Base-by-base conservation (phyloP, 169 alveolate genomes). In the Miamiensis avidus region DNA sequence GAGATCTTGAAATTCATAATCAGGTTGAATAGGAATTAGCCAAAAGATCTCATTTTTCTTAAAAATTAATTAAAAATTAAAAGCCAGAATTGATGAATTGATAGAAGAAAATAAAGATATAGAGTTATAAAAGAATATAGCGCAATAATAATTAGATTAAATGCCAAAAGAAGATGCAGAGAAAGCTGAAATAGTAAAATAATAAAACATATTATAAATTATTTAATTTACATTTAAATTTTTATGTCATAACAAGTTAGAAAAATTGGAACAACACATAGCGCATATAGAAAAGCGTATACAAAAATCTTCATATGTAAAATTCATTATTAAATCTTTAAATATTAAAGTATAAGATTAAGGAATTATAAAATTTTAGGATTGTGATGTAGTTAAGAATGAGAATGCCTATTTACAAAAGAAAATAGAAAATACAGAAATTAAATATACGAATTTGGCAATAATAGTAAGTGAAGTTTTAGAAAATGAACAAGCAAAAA, bases 1-100 rank as follows among this genome's bases (percentile, higher is more conserved):
- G 93, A 78, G 98, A 96, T 89, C 90, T 94, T 76, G 96, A 94
- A 83, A 93, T 96, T 64, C 98, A 96, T 82, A 96, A 94, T 83
- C 91, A 96, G 88, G 97, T 96, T 0, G 98, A 96, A 90, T 82
- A 91, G 31, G 97, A 94, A 73, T 82, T 94, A 31, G 97, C 97
- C 6, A 94, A 94, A 76, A 86, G 97, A 77, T 88, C 95, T 65
- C 97, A 94, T 77, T 92, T 91, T 82, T 94, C 95, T 34, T 83
- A 94, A 74, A 92, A 94, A 82, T 89, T 94, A 27, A 94, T 94
- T 31, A 92, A 92, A 90, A 91, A 77, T 82, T 94, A 29, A 89
- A 89, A 31, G 75, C 86, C 69, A 82, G 89, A 64, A 90, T 91
- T 0, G 92, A 92, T 72, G 96, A 94, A 34, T 49, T 94, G 16